Evolutionary conservation across 306 rosid genomes (phyloP).

Genomic region (Sphenostylis stenocarpa): DNA sequence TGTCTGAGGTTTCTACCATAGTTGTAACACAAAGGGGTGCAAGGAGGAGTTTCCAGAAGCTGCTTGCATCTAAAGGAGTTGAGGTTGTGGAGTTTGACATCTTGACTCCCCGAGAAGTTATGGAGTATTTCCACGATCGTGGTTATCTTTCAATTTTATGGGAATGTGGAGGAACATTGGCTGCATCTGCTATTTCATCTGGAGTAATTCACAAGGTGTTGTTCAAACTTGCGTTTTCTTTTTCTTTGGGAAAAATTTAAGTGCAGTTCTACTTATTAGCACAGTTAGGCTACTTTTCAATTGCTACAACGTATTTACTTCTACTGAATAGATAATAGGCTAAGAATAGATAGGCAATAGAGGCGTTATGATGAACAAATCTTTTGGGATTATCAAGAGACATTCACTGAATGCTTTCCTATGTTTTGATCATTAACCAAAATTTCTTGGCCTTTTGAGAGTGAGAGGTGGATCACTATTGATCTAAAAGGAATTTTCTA

Average conservation of each 20-base stretch:
- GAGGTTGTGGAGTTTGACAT: slow-evolving; percentile 95
- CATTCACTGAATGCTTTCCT: neutral
- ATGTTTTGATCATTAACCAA: neutral
- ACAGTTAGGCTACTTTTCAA: neutral
- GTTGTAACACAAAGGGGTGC: slow-evolving; percentile 96
- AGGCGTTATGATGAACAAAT: neutral
- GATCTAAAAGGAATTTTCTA: neutral
- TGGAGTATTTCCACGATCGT: slow-evolving; percentile 91
- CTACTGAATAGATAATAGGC: neutral
- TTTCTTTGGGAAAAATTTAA: neutral
- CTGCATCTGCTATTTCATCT: slow-evolving; percentile 91
- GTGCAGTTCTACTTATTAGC: slow-evolving; percentile 16
- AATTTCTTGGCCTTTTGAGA: slow-evolving; percentile 13
- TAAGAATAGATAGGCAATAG: neutral
- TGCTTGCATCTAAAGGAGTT: slow-evolving; percentile 94
- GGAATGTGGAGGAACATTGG: slow-evolving; percentile 96
- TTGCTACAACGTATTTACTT: neutral
- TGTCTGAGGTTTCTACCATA: slow-evolving; percentile 74
- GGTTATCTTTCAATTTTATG: slow-evolving; percentile 90
- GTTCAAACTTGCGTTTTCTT: neutral
- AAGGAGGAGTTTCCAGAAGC: slow-evolving; percentile 79
- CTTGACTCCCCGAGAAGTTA: slow-evolving; percentile 74
- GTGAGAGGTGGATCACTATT: neutral
- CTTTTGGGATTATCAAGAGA: neutral
- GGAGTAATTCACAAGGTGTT: slow-evolving; percentile 86